A percentile compares a stretch with the other conserved stretches of the same genome.
These are phyloP conservation scores for Rhizopogon vinicolor DNA, from an alignment of 768 basidiomycete genomes.

Conservation along the genomic window DNA sequence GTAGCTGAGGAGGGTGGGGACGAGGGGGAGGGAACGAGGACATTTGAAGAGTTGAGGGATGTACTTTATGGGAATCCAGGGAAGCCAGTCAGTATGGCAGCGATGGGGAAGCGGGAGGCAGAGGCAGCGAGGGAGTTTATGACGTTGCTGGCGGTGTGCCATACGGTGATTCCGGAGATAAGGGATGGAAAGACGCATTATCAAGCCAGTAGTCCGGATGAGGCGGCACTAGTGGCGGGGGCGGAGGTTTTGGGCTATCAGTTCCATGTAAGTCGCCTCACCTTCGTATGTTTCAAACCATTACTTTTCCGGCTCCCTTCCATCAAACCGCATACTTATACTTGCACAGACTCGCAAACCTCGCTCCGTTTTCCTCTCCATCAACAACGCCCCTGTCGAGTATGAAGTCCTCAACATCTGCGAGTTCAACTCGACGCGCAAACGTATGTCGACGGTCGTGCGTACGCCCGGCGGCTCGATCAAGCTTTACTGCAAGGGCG, in stretches of 20 bases:
- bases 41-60: slow-evolving; percentile 69
- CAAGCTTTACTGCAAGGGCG: slow-evolving; percentile 95
- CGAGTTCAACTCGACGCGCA: slow-evolving; percentile 98
- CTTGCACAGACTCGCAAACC: slow-evolving; percentile 82
- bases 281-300: neutral
- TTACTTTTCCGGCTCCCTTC: neutral
- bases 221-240: slow-evolving; percentile 92
- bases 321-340: neutral
- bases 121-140: slow-evolving; percentile 68
- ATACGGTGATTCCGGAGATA: slow-evolving; percentile 96
- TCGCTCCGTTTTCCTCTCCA: slow-evolving; percentile 86
- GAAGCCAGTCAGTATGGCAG: slow-evolving; percentile 22
- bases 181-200: slow-evolving; percentile 86
- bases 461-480: slow-evolving; percentile 85
- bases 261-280: slow-evolving; percentile 70
- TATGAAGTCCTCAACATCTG: slow-evolving; percentile 94
- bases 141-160: slow-evolving; percentile 88
- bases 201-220: slow-evolving; percentile 97
- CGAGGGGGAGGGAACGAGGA: slow-evolving; percentile 62
- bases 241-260: slow-evolving; percentile 90
- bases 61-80: slow-evolving; percentile 39
- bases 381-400: slow-evolving; percentile 68
- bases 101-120: slow-evolving; percentile 28
- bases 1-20: slow-evolving; percentile 83
- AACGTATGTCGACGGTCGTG: slow-evolving; percentile 96